Percentiles rank a stretch among this genome's conserved stretches.
phyloP scores from a whole-genome alignment of 2,329 filamentous ascomycete species.

The Pseudocercospora cruenta region DNA sequence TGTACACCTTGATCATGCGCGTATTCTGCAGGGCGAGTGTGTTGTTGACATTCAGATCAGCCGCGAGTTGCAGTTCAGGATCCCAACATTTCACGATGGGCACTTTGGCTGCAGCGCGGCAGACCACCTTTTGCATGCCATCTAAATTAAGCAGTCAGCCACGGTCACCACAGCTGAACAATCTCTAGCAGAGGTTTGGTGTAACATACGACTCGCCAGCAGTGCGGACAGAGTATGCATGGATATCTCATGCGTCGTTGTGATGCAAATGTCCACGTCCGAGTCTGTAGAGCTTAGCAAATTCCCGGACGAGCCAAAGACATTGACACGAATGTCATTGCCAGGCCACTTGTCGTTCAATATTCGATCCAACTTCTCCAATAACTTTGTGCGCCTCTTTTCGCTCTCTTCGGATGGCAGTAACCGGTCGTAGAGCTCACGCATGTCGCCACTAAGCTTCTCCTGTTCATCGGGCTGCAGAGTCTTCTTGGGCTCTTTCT shows the following conservation, averaged over 20 bases:
- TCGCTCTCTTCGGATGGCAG: constrained; percentile 81
- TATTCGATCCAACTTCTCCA: constrained; percentile 84
- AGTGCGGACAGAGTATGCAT: constrained; percentile 90
- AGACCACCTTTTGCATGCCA: constrained; percentile 96
- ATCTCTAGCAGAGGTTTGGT: constrained; percentile 7
- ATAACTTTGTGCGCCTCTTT: constrained; percentile 71
- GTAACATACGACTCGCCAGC: constrained; percentile 75
- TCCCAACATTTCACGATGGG: constrained; percentile 99
- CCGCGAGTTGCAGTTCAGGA: constrained; percentile 83
- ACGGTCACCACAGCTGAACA: constrained; percentile 5
- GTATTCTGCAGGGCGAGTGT: constrained; percentile 94
- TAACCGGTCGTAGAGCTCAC: constrained; percentile 81
- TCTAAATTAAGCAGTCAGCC: constrained; percentile 57
- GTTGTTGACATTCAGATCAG: constrained; percentile 99
- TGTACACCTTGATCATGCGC: constrained; percentile 95
- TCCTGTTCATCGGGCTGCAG: constrained; percentile 73
- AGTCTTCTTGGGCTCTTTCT: constrained; percentile 69
- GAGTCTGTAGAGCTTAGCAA: constrained; percentile 92
- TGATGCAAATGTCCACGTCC: constrained; percentile 98
- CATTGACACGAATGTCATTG: constrained; percentile 83
- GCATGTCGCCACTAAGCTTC: constrained; percentile 79
- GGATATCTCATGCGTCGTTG: constrained; percentile 85
- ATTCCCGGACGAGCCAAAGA: constrained; percentile 98
- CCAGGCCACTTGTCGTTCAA: constrained; percentile 92
- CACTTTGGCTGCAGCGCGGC: constrained; percentile 91